Evolutionary conservation across 176 grass and related monocot genomes (phyloP).

Genomic region (Cenchrus purpureus): DNA sequence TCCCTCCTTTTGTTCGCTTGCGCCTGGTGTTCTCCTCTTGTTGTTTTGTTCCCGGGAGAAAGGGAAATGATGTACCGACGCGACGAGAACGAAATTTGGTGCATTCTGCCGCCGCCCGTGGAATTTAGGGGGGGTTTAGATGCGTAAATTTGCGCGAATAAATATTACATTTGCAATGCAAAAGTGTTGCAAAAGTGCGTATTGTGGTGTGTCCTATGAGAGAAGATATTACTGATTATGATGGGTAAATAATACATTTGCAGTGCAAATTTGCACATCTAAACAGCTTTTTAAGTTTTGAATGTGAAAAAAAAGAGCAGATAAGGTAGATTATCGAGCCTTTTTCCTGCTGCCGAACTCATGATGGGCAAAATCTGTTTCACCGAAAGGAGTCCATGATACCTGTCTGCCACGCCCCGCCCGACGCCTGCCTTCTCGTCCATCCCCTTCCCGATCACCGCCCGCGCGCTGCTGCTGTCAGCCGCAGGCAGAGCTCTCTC

Average conservation of each 20-base stretch:
- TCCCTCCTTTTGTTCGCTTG: conserved; percentile 18
- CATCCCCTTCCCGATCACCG: conserved; percentile 2
- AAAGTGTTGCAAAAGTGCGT: too few relatives aligned
- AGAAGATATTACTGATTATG: too few relatives aligned
- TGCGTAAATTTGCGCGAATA: too few relatives aligned
- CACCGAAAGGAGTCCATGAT: conserved; percentile 32
- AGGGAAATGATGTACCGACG: too few relatives aligned
- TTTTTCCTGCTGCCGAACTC: not conserved
- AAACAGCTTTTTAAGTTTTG: too few relatives aligned
- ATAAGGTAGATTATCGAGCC: conserved; percentile 10
- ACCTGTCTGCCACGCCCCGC: conserved; percentile 56
- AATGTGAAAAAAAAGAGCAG: not conserved
- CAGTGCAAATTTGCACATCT: too few relatives aligned
- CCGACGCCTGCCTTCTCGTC: not conserved
- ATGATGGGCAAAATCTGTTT: conserved; percentile 45
- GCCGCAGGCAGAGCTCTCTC: not conserved
- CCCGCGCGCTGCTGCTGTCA: not conserved
- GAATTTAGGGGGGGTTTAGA: too few relatives aligned
- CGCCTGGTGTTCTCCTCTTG: conserved; percentile 20
- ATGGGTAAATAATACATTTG: too few relatives aligned
- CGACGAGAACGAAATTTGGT: not conserved
- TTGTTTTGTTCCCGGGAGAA: not conserved
- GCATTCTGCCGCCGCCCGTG: not conserved
- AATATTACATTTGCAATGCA: too few relatives aligned
- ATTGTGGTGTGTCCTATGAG: too few relatives aligned